Evolutionary conservation across 805 yeast genomes (phyloP).

Genomic region (Metschnikowia bowlesiae): DNA sequence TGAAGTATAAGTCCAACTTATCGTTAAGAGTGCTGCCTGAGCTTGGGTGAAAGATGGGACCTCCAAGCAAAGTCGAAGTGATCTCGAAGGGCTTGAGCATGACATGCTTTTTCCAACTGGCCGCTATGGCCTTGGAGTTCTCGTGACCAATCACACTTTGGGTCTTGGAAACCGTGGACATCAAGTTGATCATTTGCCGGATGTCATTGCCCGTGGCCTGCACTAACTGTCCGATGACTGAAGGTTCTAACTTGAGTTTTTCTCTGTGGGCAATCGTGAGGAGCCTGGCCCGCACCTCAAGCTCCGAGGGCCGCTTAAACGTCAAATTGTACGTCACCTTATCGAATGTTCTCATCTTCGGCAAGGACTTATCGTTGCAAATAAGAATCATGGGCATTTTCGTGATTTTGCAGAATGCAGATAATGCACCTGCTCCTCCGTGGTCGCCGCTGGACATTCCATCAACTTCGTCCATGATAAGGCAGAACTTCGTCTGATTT

Average conservation of each 20-base stretch:
- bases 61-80: constrained; percentile 58
- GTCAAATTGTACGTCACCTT: constrained; percentile 72
- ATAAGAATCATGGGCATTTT: constrained; percentile 87
- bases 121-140: constrained; percentile 58
- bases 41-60: constrained; percentile 52
- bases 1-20: constrained; percentile 83
- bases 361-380: constrained; percentile 87
- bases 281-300: constrained; percentile 74
- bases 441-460: constrained; percentile 99
- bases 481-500: constrained; percentile 60
- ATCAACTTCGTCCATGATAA: constrained; percentile 98
- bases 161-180: constrained; percentile 80
- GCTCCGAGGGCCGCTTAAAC: constrained; percentile 85
- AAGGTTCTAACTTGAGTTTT: constrained; percentile 71
- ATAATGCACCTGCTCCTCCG: constrained; percentile 96
- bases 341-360: constrained; percentile 96
- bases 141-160: constrained; percentile 57
- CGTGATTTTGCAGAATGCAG: constrained; percentile 79
- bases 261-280: constrained; percentile 90
- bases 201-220: constrained; percentile 86
- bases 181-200: constrained; percentile 84
- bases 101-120: constrained; percentile 85
- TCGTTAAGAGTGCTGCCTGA: constrained; percentile 63
- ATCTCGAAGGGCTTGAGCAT: constrained; percentile 91
- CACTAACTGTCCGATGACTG: constrained; percentile 77